Evolutionary conservation across 495 filamentous ascomycete species (phyloP).

Genomic region (Hyaloscypha bicolor): DNA sequence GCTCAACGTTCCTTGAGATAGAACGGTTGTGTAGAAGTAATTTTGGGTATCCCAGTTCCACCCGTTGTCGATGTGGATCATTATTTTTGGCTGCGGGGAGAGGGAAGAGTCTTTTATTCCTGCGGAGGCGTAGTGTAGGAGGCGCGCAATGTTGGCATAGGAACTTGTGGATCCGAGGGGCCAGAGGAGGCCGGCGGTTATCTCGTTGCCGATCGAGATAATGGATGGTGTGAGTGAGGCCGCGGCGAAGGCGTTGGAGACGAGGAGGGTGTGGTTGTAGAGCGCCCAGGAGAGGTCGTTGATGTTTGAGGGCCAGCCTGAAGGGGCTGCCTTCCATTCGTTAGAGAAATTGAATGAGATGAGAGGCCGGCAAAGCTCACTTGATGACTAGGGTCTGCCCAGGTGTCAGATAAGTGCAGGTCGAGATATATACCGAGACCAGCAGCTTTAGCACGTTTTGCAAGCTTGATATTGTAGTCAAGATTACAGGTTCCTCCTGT

Average conservation of each 20-base stretch:
- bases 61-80: constrained; percentile 72
- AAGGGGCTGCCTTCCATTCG: constrained; percentile 47
- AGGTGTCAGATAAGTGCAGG: constrained; percentile 73
- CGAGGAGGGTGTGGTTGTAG: constrained; percentile 66
- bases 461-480: constrained; percentile 69
- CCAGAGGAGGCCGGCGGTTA: constrained; percentile 64
- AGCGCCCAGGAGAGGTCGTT: constrained; percentile 60
- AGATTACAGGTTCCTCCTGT: constrained; percentile 65
- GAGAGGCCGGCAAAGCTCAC: constrained; percentile 27
- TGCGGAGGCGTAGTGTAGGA: constrained; percentile 63
- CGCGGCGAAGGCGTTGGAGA: constrained; percentile 59
- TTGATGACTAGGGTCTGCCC: constrained; percentile 51
- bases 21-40: constrained; percentile 61
- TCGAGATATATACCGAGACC: constrained; percentile 69
- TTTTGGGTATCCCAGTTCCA: constrained; percentile 68
- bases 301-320: constrained; percentile 62
- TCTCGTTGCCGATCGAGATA: constrained; percentile 73
- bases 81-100: constrained; percentile 57
- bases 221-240: constrained; percentile 58
- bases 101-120: constrained; percentile 64
- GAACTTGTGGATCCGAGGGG: constrained; percentile 56
- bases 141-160: constrained; percentile 58
- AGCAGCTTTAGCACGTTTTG: constrained; percentile 61
- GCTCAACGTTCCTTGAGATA: constrained; percentile 51
- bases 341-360: background rate